Percentiles rank a stretch among this genome's conserved stretches.
These are phyloP conservation scores for Suhomyces ambrosiae DNA, from an alignment of 1,139 yeast species.

Conservation along the genomic window DNA sequence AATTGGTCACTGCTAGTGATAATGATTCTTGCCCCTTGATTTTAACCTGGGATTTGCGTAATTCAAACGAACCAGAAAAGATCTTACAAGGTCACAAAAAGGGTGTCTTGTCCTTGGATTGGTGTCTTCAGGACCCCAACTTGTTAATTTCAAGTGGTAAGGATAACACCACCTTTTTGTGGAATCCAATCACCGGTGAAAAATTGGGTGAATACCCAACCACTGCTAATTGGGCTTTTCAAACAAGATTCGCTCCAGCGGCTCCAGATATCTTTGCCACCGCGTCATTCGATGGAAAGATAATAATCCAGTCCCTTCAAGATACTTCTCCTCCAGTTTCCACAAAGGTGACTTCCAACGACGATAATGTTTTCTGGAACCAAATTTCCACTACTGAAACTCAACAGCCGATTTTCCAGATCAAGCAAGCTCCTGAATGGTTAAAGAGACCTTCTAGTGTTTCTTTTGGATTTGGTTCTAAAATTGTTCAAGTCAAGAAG, in stretches of 20 bases:
- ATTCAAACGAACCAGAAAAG: slow-evolving; percentile 84
- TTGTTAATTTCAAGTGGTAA: slow-evolving; percentile 86
- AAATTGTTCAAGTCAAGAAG: slow-evolving; percentile 61
- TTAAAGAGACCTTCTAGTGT: slow-evolving; percentile 74
- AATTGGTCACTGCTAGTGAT: slow-evolving; percentile 84
- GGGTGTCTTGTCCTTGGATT: slow-evolving; percentile 87
- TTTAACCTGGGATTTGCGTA: slow-evolving; percentile 91
- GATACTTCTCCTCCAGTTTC: slow-evolving; percentile 62
- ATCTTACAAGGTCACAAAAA: slow-evolving; percentile 79
- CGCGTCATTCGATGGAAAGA: slow-evolving; percentile 89
- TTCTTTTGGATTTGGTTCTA: slow-evolving; percentile 93
- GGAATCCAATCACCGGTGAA: slow-evolving; percentile 81
- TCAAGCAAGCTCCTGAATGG: slow-evolving; percentile 89
- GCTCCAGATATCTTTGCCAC: slow-evolving; percentile 92
- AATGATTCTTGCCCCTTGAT: slow-evolving; percentile 80
- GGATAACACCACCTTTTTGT: slow-evolving; percentile 82
- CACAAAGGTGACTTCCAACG: slow-evolving; percentile 49
- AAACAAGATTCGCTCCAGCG: slow-evolving; percentile 80
- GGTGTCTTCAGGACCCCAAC: slow-evolving; percentile 85
- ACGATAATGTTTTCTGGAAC: slow-evolving; percentile 80
- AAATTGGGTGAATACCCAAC: slow-evolving; percentile 87
- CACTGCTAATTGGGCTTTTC: slow-evolving; percentile 92
- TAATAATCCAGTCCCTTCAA: slow-evolving; percentile 83
- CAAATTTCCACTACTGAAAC: slow-evolving; percentile 72
- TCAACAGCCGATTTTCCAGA: slow-evolving; percentile 67